Evolutionary conservation across 2,329 filamentous ascomycete genomes (phyloP).

Genomic region (Microdochium bolleyi): DNA sequence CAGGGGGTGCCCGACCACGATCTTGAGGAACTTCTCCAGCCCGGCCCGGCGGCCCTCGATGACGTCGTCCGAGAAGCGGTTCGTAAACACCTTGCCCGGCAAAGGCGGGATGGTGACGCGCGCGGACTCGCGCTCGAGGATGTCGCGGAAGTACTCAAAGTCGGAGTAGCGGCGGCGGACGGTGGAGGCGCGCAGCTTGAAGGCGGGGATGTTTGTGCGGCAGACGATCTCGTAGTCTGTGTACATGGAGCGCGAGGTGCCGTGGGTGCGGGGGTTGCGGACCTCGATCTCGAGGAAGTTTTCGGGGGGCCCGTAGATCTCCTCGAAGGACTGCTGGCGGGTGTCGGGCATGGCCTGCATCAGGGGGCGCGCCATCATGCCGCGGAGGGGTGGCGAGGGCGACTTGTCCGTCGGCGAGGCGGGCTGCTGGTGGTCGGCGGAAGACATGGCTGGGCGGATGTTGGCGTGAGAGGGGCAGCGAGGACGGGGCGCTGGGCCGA

Average conservation of each 20-base stretch:
- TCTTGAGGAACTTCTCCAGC: constrained; percentile 91
- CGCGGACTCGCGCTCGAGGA: constrained; percentile 89
- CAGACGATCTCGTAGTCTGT: constrained; percentile 98
- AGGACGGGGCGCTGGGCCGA: neutral
- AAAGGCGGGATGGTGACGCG: constrained; percentile 92
- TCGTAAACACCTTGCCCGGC: constrained; percentile 96
- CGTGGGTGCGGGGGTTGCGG: constrained; percentile 87
- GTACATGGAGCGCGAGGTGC: constrained; percentile 93
- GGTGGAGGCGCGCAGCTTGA: constrained; percentile 84
- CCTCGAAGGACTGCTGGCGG: constrained; percentile 92
- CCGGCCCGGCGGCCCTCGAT: constrained; percentile 91
- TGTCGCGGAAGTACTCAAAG: constrained; percentile 98
- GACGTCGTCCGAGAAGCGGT: constrained; percentile 95
- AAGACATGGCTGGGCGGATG: neutral
- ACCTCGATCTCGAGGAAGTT: constrained; percentile 99
- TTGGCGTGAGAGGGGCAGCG: neutral
- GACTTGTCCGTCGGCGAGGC: constrained; percentile 12
- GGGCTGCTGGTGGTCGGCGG: constrained; percentile 1
- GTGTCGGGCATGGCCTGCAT: constrained; percentile 63
- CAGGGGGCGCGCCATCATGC: constrained; percentile 38
- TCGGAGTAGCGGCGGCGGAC: constrained; percentile 94
- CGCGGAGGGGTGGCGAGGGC: constrained; percentile 11
- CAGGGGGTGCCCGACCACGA: constrained; percentile 92
- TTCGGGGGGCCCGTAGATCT: constrained; percentile 97
- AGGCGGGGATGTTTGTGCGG: constrained; percentile 96